These are phyloP conservation scores for Adansonia madagascariensis DNA, from an alignment of 441 rosid species.

Conservation along the genomic window DNA sequence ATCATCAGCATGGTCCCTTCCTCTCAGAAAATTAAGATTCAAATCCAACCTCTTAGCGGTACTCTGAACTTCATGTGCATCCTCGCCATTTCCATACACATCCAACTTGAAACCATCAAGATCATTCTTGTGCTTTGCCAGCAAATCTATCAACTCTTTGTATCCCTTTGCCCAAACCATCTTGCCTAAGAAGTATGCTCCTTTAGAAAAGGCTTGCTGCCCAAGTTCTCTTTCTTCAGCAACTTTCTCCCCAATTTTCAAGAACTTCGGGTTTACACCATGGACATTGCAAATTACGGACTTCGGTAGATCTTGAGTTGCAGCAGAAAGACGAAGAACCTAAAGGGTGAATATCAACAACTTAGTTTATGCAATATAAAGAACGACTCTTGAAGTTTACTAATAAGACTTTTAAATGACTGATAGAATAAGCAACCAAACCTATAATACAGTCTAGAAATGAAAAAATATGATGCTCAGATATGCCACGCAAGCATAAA, in stretches of 20 bases:
- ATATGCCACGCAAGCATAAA: conserved; percentile 12
- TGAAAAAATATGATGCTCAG: background rate
- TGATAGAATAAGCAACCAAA: background rate
- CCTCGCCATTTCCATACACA: conserved; percentile 95
- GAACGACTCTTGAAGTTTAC: background rate
- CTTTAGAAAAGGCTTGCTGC: conserved; percentile 89
- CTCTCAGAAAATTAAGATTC: conserved; percentile 82
- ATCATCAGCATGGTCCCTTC: conserved; percentile 92
- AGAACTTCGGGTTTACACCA: conserved; percentile 93
- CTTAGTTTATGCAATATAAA: conserved; percentile 17
- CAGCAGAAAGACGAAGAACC: conserved; percentile 96
- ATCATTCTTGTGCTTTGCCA: conserved; percentile 73
- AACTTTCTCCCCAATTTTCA: conserved; percentile 80
- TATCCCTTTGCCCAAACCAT: conserved; percentile 99
- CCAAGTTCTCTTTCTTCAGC: conserved; percentile 81
- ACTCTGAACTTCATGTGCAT: conserved; percentile 80
- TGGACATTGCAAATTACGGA: conserved; percentile 92
- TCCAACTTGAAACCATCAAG: conserved; percentile 83
- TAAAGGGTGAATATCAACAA: conserved; percentile 32
- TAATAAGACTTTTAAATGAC: conserved; percentile 1
- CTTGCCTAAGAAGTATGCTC: conserved; percentile 94
- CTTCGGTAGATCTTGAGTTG: conserved; percentile 91
- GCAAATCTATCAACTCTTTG: conserved; percentile 83
- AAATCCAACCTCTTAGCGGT: conserved; percentile 68
- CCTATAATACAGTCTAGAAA: conserved; percentile 5